Evolutionary conservation across 2,329 filamentous ascomycete species (phyloP).

Genomic region (Alternaria sp.): DNA sequence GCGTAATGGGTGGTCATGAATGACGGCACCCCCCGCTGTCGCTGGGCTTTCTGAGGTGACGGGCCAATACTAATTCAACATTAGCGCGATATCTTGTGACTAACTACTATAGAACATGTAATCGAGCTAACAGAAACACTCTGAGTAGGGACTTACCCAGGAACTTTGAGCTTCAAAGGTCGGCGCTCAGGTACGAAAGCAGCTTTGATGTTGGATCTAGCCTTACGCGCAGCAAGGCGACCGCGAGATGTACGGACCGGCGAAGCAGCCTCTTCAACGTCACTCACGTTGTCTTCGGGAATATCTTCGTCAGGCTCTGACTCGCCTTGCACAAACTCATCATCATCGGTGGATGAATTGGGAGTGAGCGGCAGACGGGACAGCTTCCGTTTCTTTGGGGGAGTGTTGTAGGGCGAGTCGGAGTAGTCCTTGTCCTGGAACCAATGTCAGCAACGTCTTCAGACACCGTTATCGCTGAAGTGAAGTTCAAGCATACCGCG

Average conservation of each 20-base stretch:
- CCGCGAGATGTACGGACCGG: background rate
- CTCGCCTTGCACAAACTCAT: constrained; percentile 25
- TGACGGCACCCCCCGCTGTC: background rate
- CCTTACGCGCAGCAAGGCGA: constrained; percentile 21
- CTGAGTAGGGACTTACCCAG: background rate
- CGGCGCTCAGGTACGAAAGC: background rate
- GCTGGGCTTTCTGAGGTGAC: background rate
- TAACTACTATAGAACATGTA: background rate
- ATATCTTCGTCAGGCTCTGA: constrained; percentile 22
- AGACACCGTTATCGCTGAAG: background rate
- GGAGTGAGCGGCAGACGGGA: constrained; percentile 1
- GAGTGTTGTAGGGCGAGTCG: constrained; percentile 11
- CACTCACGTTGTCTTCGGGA: constrained; percentile 6
- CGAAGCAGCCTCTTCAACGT: background rate
- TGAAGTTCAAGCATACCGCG: constrained; percentile 5
- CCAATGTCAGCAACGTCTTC: background rate
- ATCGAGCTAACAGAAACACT: background rate
- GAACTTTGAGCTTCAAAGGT: background rate
- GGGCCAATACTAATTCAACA: background rate
- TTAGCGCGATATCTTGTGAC: background rate
- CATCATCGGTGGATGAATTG: constrained; percentile 19
- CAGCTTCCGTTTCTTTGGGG: constrained; percentile 22
- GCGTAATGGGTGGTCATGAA: background rate
- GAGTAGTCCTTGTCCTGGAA: constrained; percentile 17
- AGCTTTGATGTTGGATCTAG: constrained; percentile 18